Evolutionary conservation across 2,329 filamentous ascomycete species (phyloP), one percentile per base, ranked within the genome.

Genomic region (Emergomyces orientalis): DNA sequence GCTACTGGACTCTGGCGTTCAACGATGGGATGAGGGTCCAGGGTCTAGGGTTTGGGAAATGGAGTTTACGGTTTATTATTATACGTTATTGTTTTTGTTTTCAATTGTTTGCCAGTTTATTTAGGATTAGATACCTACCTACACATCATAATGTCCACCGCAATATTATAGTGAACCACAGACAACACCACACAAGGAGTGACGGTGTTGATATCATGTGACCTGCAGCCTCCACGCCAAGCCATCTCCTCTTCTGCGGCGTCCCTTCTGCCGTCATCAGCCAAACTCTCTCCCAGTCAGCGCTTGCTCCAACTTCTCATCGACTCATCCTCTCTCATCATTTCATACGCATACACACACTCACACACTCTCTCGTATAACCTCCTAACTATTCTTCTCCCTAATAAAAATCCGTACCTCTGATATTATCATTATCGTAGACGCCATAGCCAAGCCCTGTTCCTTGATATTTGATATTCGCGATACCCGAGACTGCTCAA

Each of bases 1-100:
- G 39, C 22, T 22, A n/a, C 39, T 59, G 41, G 56, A 47, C 41
- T 45, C 56, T 43, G 41, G 56, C 56, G 56, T 59, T 59, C 41
- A 47, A 59, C 41, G 37, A 59, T 47, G 41, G 56, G 39, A 59
- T 59, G 56, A 59, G 27, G 47, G 41, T 45, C 41, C 39, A 59
- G 56, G 41, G 7, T 54, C 30, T 27, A 27, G 22, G 47, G 47
- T 51, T 14, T 43, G n/a, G 39, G 56, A n/a, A 47, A 45, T 59
- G 56, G 56, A 47, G 56, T 59, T 59, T 17, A 47, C 22, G 56
- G 56, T 14, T 47, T 47, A 7, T 47, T 47, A 7, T 45, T 59
- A 4, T 34, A 9, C 25, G 14, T 34, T 22, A n/a, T 47, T 22
- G 30, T 22, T 22, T 59, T 47, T 32, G 30, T 45, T 58, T 58